Base-by-base conservation (phyloP, 805 yeast genomes). In the Candida argentea region DNA sequence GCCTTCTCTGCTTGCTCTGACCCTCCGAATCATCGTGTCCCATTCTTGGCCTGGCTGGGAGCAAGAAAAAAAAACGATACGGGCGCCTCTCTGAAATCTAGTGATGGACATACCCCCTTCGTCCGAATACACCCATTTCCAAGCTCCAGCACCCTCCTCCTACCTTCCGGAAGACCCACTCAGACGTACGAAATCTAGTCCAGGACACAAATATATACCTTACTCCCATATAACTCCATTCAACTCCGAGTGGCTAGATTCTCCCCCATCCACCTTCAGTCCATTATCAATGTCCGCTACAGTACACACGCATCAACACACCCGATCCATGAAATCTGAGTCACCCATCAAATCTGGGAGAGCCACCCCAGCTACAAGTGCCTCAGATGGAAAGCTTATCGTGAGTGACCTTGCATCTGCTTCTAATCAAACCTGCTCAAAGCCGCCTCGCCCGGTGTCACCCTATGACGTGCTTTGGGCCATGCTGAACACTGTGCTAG, bases 401-500 rank as follows among this genome's bases (percentile, higher is more conserved):
- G n/a, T n/a, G n/a, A n/a, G n/a, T n/a, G n/a, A n/a, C n/a, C n/a
- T n/a, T n/a, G n/a, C n/a, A 10, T 16, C 25, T 6, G 25, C 14
- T 4, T 16, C 25, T 6, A 16, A 23, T 5, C 25, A 5, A 13
- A n/a, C 15, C 11, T 16, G 6, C 8, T n/a, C 15, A 16, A 15
- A 15, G 2, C 8, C 25, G 6, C 25, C 25, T n/a, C 25, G 17
- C 25, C 15, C 25, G 7, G 14, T 23, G 9, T 12, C 13, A n/a
- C 16, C 39, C 8, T 49, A 63, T 42, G 75, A 68, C 26, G 55
- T 76, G 5, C 52, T 74, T 28, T 64, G 75, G 52, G 57, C 61
- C 19, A 50, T 77, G 46, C 46, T 76, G 29, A 68, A 68, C 28
- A 65, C 66, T 26, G 46, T 79, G 16, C 65, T 71, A 2, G 89